A percentile compares a stretch with the other conserved stretches of the same genome.
Evolutionary conservation across 257 asterid genomes (phyloP).

Genomic region (Eucommia ulmoides): DNA sequence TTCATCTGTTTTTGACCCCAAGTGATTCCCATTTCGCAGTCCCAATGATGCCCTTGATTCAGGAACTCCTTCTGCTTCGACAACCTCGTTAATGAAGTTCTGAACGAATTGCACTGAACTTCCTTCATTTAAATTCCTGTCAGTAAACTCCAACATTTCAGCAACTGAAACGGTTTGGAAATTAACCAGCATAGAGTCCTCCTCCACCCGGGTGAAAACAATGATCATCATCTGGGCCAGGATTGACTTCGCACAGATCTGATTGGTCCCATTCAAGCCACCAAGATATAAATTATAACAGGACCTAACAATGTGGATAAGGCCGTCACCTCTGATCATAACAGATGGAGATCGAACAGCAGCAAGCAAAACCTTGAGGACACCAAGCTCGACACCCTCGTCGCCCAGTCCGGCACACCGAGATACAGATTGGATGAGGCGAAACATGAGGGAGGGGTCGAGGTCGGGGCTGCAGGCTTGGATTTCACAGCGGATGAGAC

Average conservation of each 20-base stretch:
- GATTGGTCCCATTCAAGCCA: conserved; percentile 90
- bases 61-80: conserved; percentile 55
- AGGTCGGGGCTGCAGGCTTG: conserved; percentile 12
- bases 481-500: conserved; percentile 68
- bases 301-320: conserved; percentile 76
- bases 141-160: conserved; percentile 80
- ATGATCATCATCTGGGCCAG: conserved; percentile 95
- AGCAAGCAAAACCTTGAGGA: conserved; percentile 67
- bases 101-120: conserved; percentile 77
- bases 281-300: conserved; percentile 93
- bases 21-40: conserved; percentile 22
- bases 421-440: conserved; percentile 64
- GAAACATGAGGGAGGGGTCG: conserved; percentile 38
- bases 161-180: conserved; percentile 58
- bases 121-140: conserved; percentile 87
- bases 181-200: conserved; percentile 41
- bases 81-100: conserved; percentile 61
- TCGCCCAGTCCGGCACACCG: conserved; percentile 64
- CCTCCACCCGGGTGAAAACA: conserved; percentile 76
- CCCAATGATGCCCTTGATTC: conserved; percentile 18
- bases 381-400: conserved; percentile 64
- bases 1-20: conserved; percentile 20
- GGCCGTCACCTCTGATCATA: conserved; percentile 61
- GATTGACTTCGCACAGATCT: conserved; percentile 95
- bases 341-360: conserved; percentile 79